phyloP scores from a whole-genome alignment of 441 rosid genomes.

The Arabidopsis lyrata region DNA sequence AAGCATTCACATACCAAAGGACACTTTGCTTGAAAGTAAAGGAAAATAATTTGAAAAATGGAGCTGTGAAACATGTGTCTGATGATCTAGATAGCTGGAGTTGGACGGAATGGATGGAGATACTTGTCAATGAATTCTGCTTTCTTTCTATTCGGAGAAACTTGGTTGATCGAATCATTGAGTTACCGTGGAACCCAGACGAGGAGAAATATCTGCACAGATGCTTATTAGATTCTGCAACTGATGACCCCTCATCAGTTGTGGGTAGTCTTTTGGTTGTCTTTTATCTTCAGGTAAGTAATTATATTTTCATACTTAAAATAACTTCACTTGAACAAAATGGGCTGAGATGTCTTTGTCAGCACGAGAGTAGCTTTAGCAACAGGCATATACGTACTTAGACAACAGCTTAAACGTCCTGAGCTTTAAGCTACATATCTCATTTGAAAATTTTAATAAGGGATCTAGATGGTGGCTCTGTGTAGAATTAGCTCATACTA shows the following conservation, averaged over 20 bases:
- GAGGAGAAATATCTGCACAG: constrained; percentile 84
- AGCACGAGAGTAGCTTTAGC: constrained; percentile 20
- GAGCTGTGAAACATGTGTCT: constrained; percentile 44
- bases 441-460: background rate
- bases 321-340: constrained; percentile 15
- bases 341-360: constrained; percentile 12
- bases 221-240: constrained; percentile 80
- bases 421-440: constrained; percentile 4
- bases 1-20: constrained; percentile 90
- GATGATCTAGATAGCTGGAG: constrained; percentile 54
- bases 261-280: constrained; percentile 86
- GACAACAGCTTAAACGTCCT: background rate
- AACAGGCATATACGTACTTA: background rate
- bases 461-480: background rate
- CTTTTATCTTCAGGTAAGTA: constrained; percentile 86
- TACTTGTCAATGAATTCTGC: constrained; percentile 83
- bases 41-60: constrained; percentile 65
- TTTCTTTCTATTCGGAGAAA: constrained; percentile 87
- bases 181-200: constrained; percentile 85
- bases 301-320: constrained; percentile 19
- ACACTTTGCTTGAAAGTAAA: constrained; percentile 70
- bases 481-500: background rate
- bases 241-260: constrained; percentile 71
- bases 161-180: constrained; percentile 85
- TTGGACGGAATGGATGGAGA: constrained; percentile 82